These are phyloP conservation scores for Backusella morwellensis DNA, from an alignment of 192 early-diverging fungal species.

Conservation along the genomic window DNA sequence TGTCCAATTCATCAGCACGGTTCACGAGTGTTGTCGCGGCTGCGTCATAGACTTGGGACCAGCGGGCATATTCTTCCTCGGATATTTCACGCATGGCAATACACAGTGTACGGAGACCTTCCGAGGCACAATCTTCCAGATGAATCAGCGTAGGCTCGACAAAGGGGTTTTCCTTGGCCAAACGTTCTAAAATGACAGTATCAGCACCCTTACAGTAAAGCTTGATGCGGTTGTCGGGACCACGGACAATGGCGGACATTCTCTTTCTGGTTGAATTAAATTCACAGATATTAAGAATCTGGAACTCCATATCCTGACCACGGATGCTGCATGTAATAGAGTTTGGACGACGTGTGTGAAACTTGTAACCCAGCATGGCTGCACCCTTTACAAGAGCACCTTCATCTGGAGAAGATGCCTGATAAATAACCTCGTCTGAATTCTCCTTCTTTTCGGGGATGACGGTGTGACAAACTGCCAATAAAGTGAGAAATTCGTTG, in stretches of 20 bases:
- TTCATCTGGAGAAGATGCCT: constrained; percentile 97
- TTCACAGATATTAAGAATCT: constrained; percentile 95
- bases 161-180: constrained; percentile 73
- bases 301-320: constrained; percentile 66
- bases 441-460: constrained; percentile 82
- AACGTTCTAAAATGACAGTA: constrained; percentile 92
- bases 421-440: constrained; percentile 76
- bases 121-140: constrained; percentile 93
- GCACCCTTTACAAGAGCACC: constrained; percentile 88
- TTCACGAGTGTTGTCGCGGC: constrained; percentile 90
- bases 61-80: constrained; percentile 81
- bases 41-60: constrained; percentile 81
- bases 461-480: constrained; percentile 97
- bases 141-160: constrained; percentile 70
- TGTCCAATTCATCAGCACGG: constrained; percentile 82
- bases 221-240: constrained; percentile 81
- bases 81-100: constrained; percentile 92
- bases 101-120: constrained; percentile 94
- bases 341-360: constrained; percentile 64
- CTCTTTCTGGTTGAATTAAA: constrained; percentile 98
- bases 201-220: constrained; percentile 98
- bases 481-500: constrained; percentile 85
- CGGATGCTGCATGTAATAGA: constrained; percentile 50
- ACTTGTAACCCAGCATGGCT: constrained; percentile 56
- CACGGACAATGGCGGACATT: constrained; percentile 91